Evolutionary conservation across 1,139 yeast genomes (phyloP), one percentile per base, ranked within the genome.

Genomic region (Oligophagozyma castellii): DNA sequence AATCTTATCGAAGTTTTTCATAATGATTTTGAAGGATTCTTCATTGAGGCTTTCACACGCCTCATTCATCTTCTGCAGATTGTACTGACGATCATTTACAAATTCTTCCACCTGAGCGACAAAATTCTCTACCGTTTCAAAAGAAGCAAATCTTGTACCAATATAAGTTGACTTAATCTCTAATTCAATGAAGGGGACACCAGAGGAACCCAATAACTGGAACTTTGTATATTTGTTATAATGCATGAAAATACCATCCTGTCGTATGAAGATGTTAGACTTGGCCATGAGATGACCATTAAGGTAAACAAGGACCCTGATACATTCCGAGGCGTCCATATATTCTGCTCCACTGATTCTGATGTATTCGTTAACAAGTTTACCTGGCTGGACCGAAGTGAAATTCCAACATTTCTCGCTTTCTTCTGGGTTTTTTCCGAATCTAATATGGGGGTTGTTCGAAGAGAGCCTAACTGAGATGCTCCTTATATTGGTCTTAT

Each of bases 381-480:
- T 95, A 28, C 70, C 77, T 2, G 84, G 73, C 43, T 65, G 65
- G 10, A 78, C 83, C 2, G 92, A 74, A n/a, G 79, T 66, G 43
- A 83, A 79, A 36, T 71, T 73, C 93, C 93, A 83, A 12, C 55
- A 43, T 14, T 61, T 54, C 24, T 56, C 55, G 18, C 65, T 67
- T 19, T 56, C 55, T 44, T 73, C 79, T 0, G 81, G 66, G 5
- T 83, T 83, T 45, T 74, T 75, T 14, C 76, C 69, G 44, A 78
- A 74, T 3, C 61, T 56, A 21, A 75, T 56, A 29, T 55, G 43
- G 3, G 65, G 63, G 34, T 69, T 70, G 22, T 30, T 33, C 6
- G 48, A 37, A 25, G 64, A 54, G 4, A 68, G 62, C 38, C 65
- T 70, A 34, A 70, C 56, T 2, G 74, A 65, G 31, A 69, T 54